Evolutionary conservation across 495 filamentous ascomycete genomes (phyloP), one percentile per base, ranked within the genome.

Genomic region (Bombardia bombarda): DNA sequence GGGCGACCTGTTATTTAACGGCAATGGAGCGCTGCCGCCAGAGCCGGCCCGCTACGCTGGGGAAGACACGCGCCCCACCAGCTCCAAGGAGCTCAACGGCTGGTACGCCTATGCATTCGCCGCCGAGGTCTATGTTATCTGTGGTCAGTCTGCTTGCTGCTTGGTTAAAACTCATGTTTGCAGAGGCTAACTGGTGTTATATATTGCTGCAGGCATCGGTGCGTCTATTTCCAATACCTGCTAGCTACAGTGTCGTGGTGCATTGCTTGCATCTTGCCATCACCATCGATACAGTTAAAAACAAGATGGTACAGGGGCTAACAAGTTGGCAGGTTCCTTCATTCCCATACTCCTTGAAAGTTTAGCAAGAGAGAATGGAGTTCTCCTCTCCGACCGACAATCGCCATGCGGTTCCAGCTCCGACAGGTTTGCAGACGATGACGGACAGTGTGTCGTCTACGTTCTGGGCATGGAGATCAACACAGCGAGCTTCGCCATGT

Each of bases 51-150:
- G 62, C 14, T 96, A 90, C 59, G 72, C 72, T 7, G 88, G 83
- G 26, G 88, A 97, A 63, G 92, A 98, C 62, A 87, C 83, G 23
- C 79, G 92, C 13, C 73, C 80, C 26, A 98, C 92, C 7, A 95
- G 87, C 57, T 70, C 65, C 47, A 89, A 85, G 59, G 92, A 98
- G 70, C 76, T 96, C 24, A 75, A 77, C 9, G 92, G 92, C 42
- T 98, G 90, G 87, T 97, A 95, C 63, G 84, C 84, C 48, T 97
- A 98, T 72, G 86, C 82, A 34, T 98, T 90, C 75, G 92, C 92
- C 16, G 87, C 90, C n/a, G 92, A 98, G 63, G 89, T 95, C 32
- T 98, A 95, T 57, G 86, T 94, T 10, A 85, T 98, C 30, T 98
- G 92, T 60, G 90, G 90, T 80, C 72, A 72, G 70, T 73, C 56